Evolutionary conservation across 2,329 filamentous ascomycete species (phyloP), one percentile per base, ranked within the genome.

Genomic region (Phaeosphaeriaceae sp.): DNA sequence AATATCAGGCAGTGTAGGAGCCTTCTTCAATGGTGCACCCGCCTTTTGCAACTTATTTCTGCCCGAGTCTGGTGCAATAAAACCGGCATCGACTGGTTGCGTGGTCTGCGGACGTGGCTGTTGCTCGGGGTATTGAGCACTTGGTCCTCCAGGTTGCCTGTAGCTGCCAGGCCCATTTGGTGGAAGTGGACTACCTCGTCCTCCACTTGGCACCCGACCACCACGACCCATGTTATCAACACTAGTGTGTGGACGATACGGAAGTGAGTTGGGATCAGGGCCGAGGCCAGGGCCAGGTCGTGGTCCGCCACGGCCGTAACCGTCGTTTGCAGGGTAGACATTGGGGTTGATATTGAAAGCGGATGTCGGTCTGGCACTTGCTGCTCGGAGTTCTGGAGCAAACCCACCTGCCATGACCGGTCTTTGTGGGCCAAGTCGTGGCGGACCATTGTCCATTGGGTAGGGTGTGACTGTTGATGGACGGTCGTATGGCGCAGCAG

Each of bases 401-500:
- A 81, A 80, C 21, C 78, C 79, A 10, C 77, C 78, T 27, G 75
- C 75, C 49, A 70, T 69, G 58, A 47, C 60, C 56, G 76, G 65
- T 40, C 71, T 70, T 51, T 65, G 64, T 20, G 67, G 65, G 36
- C 66, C 68, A 50, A 75, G 73, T n/a, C 81, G 82, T 48, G 84
- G 80, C 20, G 87, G 84, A 53, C 82, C 81, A 63, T 91, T 88
- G 63, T 91, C 89, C 50, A 88, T 83, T 0, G 90, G 90, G 67
- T 93, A 93, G 1, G 90, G 90, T 1, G 88, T 87, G 21, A 85
- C 82, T 10, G 88, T 84, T 17, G 86, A 77, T 33, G 86, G 81
- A 25, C 78, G 73, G 19, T 77, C 73, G 17, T 71, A 73, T 44
- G 72, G 75, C 45, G 67, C 62, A 13, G 69, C 58, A n/a, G 57